Evolutionary conservation across 1,139 yeast species (phyloP).

Genomic region (Taphrina betulina): DNA sequence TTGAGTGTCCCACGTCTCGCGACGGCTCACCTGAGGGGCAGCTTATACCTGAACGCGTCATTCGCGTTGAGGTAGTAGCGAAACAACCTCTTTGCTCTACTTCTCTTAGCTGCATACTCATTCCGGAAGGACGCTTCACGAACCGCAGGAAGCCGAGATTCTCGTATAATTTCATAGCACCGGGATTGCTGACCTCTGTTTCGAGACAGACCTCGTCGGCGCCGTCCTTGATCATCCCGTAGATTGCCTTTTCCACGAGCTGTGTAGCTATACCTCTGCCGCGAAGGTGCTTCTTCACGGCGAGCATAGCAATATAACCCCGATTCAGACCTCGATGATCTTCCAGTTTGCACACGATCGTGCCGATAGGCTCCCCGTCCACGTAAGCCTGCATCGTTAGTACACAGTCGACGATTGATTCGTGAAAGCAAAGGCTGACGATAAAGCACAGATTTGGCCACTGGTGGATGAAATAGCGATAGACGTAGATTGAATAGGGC

Average conservation of each 20-base stretch:
- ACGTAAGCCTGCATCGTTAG: constrained; percentile 29
- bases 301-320: constrained; percentile 96
- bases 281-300: constrained; percentile 68
- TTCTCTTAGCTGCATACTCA: too few relatives aligned
- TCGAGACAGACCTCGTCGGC: constrained; percentile 86
- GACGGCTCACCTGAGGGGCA: constrained; percentile 47
- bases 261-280: constrained; percentile 73
- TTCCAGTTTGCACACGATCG: constrained; percentile 80
- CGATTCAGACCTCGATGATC: constrained; percentile 67
- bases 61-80: constrained; percentile 87
- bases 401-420: background rate
- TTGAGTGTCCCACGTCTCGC: too few relatives aligned
- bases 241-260: constrained; percentile 63
- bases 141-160: constrained; percentile 80
- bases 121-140: too few relatives aligned
- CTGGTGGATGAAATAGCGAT: constrained; percentile 64
- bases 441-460: constrained; percentile 65
- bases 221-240: constrained; percentile 58
- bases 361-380: constrained; percentile 58
- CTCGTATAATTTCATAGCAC: constrained; percentile 78
- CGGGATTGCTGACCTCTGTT: constrained; percentile 78
- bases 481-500: constrained; percentile 71
- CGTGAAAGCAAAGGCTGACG: constrained; percentile 14
- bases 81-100: constrained; percentile 60
- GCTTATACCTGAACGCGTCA: constrained; percentile 81